phyloP scores from a whole-genome alignment of 768 basidiomycete species.

The Russula lepida region DNA sequence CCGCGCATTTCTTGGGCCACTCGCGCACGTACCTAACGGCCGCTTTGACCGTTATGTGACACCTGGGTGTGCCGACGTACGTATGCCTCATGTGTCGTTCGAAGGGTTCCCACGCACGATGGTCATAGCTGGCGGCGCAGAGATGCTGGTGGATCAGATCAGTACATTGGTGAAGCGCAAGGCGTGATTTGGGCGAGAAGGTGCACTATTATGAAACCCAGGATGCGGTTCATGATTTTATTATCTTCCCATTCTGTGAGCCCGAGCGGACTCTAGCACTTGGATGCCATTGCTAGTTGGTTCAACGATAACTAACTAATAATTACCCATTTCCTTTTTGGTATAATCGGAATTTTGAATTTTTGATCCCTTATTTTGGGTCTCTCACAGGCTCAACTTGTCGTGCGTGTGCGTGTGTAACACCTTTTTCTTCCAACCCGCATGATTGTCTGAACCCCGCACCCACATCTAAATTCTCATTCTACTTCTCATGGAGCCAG shows the following conservation, averaged over 20 bases:
- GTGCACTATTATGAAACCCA: conserved; percentile 25
- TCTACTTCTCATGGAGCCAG: conserved; percentile 7
- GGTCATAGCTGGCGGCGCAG: conserved; percentile 27
- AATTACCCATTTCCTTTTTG: conserved; percentile 10
- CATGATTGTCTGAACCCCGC: conserved; percentile 6
- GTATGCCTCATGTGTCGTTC: conserved; percentile 22
- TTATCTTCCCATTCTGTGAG: conserved; percentile 22
- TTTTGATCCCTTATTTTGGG: neutral
- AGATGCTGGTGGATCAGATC: conserved; percentile 33
- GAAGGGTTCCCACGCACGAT: conserved; percentile 30
- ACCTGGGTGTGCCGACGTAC: conserved; percentile 11
- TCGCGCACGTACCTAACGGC: conserved; percentile 1
- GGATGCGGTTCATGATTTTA: conserved; percentile 28
- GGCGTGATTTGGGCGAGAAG: conserved; percentile 29
- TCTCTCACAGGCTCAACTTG: neutral
- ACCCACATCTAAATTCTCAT: neutral
- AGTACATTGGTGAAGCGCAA: conserved; percentile 23
- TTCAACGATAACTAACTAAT: neutral
- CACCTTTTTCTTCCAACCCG: neutral
- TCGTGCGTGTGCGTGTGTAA: too few species aligned
- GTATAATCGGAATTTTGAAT: conserved; percentile 7
- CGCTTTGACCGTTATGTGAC: conserved; percentile 2
- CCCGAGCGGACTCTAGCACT: conserved; percentile 25
- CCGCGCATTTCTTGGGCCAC: conserved; percentile 16
- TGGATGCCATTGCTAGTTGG: conserved; percentile 20